phyloP scores from a whole-genome alignment of 345 rosid genomes.

The Psidium friedrichsthalianum region DNA sequence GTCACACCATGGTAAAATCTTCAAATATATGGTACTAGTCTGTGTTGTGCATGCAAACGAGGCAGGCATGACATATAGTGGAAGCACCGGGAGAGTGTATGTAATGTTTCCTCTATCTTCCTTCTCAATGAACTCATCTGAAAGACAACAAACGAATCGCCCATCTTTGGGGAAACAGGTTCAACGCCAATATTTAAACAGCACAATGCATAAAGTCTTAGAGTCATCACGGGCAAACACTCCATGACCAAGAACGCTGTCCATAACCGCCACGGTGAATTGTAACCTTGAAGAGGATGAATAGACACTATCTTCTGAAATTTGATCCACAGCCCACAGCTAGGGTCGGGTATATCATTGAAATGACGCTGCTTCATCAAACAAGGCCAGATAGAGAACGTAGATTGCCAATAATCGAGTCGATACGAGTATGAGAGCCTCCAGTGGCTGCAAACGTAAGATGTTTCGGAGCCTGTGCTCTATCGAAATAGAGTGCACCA shows the following conservation, averaged over 20 bases:
- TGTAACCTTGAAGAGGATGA: neutral
- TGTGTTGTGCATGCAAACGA: neutral
- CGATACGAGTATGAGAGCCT: slow-evolving; percentile 37
- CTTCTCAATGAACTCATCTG: neutral
- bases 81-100: neutral
- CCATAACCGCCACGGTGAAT: neutral
- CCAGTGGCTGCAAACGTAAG: slow-evolving; percentile 56
- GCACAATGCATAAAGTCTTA: neutral
- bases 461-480: slow-evolving; percentile 76
- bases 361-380: neutral
- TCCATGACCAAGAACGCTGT: neutral
- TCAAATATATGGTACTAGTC: neutral
- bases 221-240: neutral
- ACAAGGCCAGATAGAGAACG: slow-evolving; percentile 29
- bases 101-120: neutral
- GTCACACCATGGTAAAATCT: neutral
- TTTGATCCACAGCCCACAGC: neutral
- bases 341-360: neutral
- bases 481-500: slow-evolving; percentile 76
- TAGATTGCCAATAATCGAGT: slow-evolving; percentile 35
- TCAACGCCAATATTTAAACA: neutral
- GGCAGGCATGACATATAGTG: neutral
- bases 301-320: neutral
- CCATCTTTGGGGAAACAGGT: neutral
- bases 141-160: neutral